Base-by-base conservation (phyloP, 257 asterid species). In the Euphrasia confusa region DNA sequence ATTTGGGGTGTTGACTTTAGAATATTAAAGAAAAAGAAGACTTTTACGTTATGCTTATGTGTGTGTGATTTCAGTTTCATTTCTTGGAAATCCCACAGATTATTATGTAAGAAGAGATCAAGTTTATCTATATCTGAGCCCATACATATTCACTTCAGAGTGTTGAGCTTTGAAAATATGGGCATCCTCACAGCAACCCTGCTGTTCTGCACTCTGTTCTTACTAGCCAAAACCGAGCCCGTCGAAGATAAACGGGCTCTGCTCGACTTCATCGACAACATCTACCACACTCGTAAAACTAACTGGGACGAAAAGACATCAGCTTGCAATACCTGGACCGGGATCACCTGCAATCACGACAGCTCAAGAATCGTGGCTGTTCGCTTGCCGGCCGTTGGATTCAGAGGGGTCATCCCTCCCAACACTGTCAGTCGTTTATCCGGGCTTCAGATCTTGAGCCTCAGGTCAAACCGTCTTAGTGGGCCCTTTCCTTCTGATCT, bases 401-500 rank as follows among this genome's bases (percentile, higher is more conserved):
- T 81, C 60, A 59, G 37, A 24, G 87, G 82, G 49, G 14, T 14
- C 24, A 64, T 81, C 58, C 80, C 87, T 53, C 10, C 62, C 12
- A 76, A 79, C 77, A 78, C 82, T 40, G 72, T 81, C 21, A 61
- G 81, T 67, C 84, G 84, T 2, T 65, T 81, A 54, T 74, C 84
- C 2, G 71, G 50, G 4, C 80, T 81, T 28, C 79, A 76, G 72
- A 76, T 67, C 72, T 67, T 81, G 74, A 81, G 84, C 21, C 50
- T 81, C 28, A 74, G 80, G 74, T 81, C 84, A 68, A 81, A 81
- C 52, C 72, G 67, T 45, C 74, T 81, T 0, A 62, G 45, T 28
- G 87, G 87, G 28, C 53, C 71, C 12, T 79, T 81, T 59, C 87
- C 87, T 64, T 10, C 72, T 27, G 87, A 81, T 74, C 69, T 81